Evolutionary conservation across 345 rosid genomes (phyloP).

Genomic region (Dovyalis caffra): DNA sequence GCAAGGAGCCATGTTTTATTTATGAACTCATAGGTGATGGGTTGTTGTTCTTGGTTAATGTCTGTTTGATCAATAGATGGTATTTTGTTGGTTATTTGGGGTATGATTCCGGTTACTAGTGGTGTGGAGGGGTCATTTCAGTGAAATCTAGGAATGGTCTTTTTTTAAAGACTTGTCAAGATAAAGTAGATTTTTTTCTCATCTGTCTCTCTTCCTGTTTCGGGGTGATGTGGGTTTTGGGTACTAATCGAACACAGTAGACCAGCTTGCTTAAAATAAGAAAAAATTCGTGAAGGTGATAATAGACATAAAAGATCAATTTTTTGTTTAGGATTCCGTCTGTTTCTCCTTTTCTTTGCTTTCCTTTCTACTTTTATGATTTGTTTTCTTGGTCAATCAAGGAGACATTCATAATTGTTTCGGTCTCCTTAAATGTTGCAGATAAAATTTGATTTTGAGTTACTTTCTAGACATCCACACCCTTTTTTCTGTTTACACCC

Average conservation of each 20-base stretch:
- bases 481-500: not conserved
- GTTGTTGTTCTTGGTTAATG: not conserved
- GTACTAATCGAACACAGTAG: conserved; percentile 17
- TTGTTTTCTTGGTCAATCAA: conserved; percentile 11
- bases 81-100: conserved; percentile 4
- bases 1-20: conserved; percentile 3
- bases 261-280: conserved; percentile 15
- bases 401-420: conserved; percentile 18
- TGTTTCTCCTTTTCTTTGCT: conserved; percentile 1
- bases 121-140: conserved; percentile 38
- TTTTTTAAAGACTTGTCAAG: conserved; percentile 39
- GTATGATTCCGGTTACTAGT: conserved; percentile 9
- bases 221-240: conserved; percentile 7
- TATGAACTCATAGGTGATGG: not conserved
- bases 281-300: not conserved
- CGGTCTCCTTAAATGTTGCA: conserved; percentile 25
- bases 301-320: not conserved
- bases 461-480: not conserved
- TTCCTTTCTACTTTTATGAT: not conserved
- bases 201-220: conserved; percentile 20
- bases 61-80: not conserved
- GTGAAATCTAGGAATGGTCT: conserved; percentile 11
- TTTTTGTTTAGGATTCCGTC: not conserved
- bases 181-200: conserved; percentile 6
- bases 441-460: conserved; percentile 20